Evolutionary conservation across 2,329 filamentous ascomycete species (phyloP), one percentile per base, ranked within the genome.

Genomic region (Xylaria sp.): DNA sequence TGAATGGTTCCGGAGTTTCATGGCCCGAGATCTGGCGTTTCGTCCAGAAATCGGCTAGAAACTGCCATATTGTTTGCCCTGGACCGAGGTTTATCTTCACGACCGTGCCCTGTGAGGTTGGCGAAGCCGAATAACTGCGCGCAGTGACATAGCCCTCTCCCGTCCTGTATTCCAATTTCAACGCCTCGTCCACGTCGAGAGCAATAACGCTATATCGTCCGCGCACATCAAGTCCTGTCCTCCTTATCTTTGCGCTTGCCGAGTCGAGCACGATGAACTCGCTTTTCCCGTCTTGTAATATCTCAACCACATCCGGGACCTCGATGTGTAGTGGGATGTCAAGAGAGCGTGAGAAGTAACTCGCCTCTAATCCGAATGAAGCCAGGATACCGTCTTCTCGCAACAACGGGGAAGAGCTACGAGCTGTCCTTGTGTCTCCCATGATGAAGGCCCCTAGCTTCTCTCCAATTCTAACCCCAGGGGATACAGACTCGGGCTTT

Each of bases 131-230:
- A 7, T 76, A 72, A 21, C 74, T 42, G n/a, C 73, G 69, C 68
- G 78, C 65, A 32, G 75, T 83, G 11, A 79, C 78, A 58, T 79
- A 80, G 19, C 79, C 69, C n/a, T 85, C 82, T 1, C 85, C 85
- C 2, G 83, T 83, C 30, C 82, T 83, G 70, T 91, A 87, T 72
- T 89, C 85, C n/a, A 91, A 75, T 6, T 84, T 85, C 68, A 86
- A 72, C 0, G 89, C 85, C 39, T 86, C 79, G 17, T 84, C 83
- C 1, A 91, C 84, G 9, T 90, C 84, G 0, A 93, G 80, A 0
- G 90, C 92, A 61, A 97, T 85, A 71, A 97, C 93, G 76, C 91
- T 94, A 76, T 89, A 92, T 55, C 89, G 83, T 1, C 91, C 91
- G 56, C 83, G 80, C 1, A 86, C 84, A 66, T 85, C 82, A 1